phyloP scores from a whole-genome alignment of 2,329 filamentous ascomycete species.

The Cladosporium sp. region DNA sequence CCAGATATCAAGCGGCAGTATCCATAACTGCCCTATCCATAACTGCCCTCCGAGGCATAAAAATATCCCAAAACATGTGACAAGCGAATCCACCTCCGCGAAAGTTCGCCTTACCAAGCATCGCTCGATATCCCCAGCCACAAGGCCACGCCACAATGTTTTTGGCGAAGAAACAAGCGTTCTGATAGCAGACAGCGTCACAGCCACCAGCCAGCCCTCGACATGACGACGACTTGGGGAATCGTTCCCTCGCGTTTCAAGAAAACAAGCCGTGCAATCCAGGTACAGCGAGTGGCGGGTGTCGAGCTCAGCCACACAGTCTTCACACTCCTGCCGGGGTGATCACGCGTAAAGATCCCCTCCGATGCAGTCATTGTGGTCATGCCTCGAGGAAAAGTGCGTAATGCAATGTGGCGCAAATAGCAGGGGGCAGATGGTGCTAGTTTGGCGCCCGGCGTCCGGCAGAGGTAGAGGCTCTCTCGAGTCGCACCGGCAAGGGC shows the following conservation, averaged over 20 bases:
- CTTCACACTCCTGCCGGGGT: conserved; percentile 6
- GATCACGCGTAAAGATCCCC: background rate
- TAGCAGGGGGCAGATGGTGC: background rate
- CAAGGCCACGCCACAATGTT: conserved; percentile 7
- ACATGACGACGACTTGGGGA: background rate
- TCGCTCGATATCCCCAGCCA: conserved; percentile 3
- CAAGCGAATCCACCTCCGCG: background rate
- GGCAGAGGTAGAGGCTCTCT: background rate
- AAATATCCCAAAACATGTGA: background rate
- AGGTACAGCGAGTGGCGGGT: background rate
- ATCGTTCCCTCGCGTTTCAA: background rate
- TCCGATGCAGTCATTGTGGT: background rate
- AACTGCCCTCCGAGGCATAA: background rate
- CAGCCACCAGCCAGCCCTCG: background rate
- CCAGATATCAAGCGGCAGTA: background rate
- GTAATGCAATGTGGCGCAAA: conserved; percentile 18
- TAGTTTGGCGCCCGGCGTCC: conserved; percentile 5
- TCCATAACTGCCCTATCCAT: background rate
- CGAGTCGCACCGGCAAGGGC: background rate
- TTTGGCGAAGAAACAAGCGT: conserved; percentile 10
- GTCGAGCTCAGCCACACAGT: conserved; percentile 13
- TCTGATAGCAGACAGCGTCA: background rate
- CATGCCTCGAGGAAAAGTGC: background rate
- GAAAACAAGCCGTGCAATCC: background rate
- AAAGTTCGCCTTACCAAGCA: background rate